phyloP scores from a whole-genome alignment of 495 filamentous ascomycete species.

The Neurospora terricola region DNA sequence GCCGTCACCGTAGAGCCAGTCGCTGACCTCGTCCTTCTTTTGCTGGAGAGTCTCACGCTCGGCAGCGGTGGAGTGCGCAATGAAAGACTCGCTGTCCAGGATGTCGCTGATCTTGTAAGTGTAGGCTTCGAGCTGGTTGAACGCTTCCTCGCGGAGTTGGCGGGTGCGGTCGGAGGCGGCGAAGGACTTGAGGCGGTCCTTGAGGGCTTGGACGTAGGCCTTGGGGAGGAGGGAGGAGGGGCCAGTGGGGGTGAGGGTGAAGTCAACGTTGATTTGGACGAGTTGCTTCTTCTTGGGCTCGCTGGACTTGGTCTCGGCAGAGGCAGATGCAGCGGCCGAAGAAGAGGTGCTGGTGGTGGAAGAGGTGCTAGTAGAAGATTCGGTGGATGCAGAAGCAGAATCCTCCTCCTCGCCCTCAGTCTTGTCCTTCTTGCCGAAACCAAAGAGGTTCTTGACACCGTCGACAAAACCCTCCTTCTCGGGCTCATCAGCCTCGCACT shows the following conservation, averaged over 20 bases:
- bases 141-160: slow-evolving; percentile 67
- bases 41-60: slow-evolving; percentile 53
- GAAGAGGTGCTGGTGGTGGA: slow-evolving; percentile 36
- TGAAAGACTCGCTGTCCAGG: slow-evolving; percentile 63
- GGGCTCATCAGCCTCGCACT: slow-evolving; percentile 63
- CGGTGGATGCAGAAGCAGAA: slow-evolving; percentile 22
- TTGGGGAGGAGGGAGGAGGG: slow-evolving; percentile 45
- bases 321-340: slow-evolving; percentile 30
- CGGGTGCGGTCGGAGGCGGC: slow-evolving; percentile 73
- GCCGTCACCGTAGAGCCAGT: slow-evolving; percentile 88
- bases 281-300: slow-evolving; percentile 51
- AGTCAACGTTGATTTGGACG: slow-evolving; percentile 59
- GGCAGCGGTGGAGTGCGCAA: slow-evolving; percentile 52
- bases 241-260: slow-evolving; percentile 52
- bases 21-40: slow-evolving; percentile 55
- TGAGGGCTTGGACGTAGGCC: slow-evolving; percentile 53
- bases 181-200: slow-evolving; percentile 66
- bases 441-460: slow-evolving; percentile 89
- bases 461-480: slow-evolving; percentile 78
- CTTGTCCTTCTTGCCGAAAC: slow-evolving; percentile 83
- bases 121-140: slow-evolving; percentile 89
- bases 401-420: slow-evolving; percentile 37
- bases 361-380: slow-evolving; percentile 26
- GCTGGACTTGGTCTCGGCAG: slow-evolving; percentile 30
- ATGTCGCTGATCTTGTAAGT: slow-evolving; percentile 84